phyloP scores from a whole-genome alignment of 139 green algal genomes.

The Chlorella sp. region DNA sequence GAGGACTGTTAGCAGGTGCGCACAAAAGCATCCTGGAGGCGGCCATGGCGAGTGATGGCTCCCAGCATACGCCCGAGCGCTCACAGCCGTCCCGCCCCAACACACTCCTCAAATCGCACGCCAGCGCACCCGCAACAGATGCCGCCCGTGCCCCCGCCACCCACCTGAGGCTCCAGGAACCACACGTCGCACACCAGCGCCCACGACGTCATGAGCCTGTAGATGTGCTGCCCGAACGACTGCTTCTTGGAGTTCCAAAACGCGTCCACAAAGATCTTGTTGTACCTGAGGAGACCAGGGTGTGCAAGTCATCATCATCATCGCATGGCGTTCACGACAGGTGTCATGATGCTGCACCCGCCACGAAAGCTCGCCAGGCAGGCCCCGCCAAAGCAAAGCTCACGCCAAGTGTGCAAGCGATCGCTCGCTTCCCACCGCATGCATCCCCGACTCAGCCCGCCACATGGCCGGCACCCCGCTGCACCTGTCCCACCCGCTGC shows the following conservation, averaged over 20 bases:
- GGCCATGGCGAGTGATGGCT: not conserved
- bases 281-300: no score
- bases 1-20: not conserved
- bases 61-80: no score
- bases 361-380: no score
- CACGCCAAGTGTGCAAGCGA: no score
- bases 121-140: no score
- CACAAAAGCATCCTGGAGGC: not conserved
- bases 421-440: not conserved
- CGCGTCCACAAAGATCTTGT: slow-evolving; percentile 99
- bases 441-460: not conserved
- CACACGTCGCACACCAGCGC: slow-evolving; percentile 93
- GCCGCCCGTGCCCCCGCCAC: not conserved
- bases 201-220: slow-evolving; percentile 92
- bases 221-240: slow-evolving; percentile 88
- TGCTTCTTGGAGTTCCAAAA: slow-evolving; percentile 92
- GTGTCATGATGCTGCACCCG: no score
- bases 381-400: no score
- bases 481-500: not conserved
- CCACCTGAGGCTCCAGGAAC: slow-evolving; percentile 79
- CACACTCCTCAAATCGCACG: not conserved
- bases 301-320: no score
- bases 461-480: no score
- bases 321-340: no score
- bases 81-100: not conserved